A percentile compares a stretch with the other conserved stretches of the same genome.
These are phyloP conservation scores for Trichoderma koningii DNA, from an alignment of 2,329 filamentous ascomycete species.

Conservation along the genomic window DNA sequence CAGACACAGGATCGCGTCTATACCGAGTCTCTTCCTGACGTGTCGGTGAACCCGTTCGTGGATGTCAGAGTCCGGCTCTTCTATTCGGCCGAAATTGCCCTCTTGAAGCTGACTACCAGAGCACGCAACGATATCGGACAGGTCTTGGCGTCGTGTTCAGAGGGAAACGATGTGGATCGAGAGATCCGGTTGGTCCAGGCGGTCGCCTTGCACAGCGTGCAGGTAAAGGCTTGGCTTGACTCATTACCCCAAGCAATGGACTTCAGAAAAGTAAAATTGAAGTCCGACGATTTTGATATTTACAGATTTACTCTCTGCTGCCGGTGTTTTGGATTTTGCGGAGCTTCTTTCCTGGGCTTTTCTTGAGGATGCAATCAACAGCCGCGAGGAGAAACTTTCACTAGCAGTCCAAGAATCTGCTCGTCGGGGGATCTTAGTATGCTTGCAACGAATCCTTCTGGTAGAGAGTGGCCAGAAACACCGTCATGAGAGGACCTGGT, in stretches of 20 bases:
- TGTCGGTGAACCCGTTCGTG: background rate
- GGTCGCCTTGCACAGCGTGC: background rate
- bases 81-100: slow-evolving; percentile 1
- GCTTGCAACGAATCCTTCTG: background rate
- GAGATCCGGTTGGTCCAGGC: background rate
- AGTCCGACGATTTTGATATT: background rate
- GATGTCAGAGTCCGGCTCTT: background rate
- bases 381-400: background rate
- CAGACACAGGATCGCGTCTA: background rate
- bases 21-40: background rate
- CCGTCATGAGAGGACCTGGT: background rate
- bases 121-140: background rate
- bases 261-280: too few species aligned
- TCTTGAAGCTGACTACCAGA: background rate
- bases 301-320: background rate
- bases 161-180: background rate
- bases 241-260: background rate
- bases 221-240: background rate
- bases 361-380: background rate
- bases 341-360: slow-evolving; percentile 1
- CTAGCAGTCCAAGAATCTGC: background rate
- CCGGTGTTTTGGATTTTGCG: background rate
- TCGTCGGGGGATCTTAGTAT: background rate
- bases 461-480: background rate
- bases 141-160: background rate